Evolutionary conservation across 768 basidiomycete genomes (phyloP).

Genomic region (Russula emetica): DNA sequence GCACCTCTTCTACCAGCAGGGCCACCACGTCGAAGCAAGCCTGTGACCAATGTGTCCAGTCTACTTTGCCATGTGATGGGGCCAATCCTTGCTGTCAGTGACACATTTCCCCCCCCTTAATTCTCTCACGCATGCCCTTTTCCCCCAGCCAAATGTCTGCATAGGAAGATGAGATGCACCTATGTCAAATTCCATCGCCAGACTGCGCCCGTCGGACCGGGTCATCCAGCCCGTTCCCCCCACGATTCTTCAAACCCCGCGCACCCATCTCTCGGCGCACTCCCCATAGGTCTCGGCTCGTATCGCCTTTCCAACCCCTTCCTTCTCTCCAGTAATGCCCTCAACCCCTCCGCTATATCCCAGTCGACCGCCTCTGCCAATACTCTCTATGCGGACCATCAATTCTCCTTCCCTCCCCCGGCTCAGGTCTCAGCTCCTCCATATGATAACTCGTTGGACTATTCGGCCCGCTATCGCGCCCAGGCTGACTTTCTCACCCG

Average conservation of each 20-base stretch:
- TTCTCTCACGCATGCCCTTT: background rate
- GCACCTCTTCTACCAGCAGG: constrained; percentile 59
- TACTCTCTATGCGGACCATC: constrained; percentile 22
- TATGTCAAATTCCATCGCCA: constrained; percentile 81
- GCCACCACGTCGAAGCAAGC: constrained; percentile 79
- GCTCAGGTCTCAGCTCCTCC: background rate
- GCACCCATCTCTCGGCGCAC: constrained; percentile 11
- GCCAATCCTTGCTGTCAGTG: constrained; percentile 71
- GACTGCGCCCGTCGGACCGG: constrained; percentile 72
- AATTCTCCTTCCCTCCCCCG: constrained; percentile 23
- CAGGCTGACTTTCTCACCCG: constrained; percentile 45
- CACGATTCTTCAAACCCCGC: constrained; percentile 15
- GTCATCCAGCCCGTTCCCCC: constrained; percentile 43
- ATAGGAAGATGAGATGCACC: constrained; percentile 69
- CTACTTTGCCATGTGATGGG: constrained; percentile 72
- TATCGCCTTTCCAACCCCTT: constrained; percentile 27
- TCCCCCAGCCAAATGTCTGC: constrained; percentile 63
- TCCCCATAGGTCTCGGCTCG: constrained; percentile 13
- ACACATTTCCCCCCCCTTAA: constrained; percentile 1
- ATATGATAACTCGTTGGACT: constrained; percentile 35
- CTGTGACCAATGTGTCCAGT: constrained; percentile 80
- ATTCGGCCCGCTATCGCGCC: constrained; percentile 45
- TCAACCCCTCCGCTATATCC: constrained; percentile 13
- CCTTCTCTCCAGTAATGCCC: constrained; percentile 3
- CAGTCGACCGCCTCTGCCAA: constrained; percentile 1